These are phyloP conservation scores for Geotrichum siamense DNA, from an alignment of 1,139 yeast genomes.

Conservation along the genomic window DNA sequence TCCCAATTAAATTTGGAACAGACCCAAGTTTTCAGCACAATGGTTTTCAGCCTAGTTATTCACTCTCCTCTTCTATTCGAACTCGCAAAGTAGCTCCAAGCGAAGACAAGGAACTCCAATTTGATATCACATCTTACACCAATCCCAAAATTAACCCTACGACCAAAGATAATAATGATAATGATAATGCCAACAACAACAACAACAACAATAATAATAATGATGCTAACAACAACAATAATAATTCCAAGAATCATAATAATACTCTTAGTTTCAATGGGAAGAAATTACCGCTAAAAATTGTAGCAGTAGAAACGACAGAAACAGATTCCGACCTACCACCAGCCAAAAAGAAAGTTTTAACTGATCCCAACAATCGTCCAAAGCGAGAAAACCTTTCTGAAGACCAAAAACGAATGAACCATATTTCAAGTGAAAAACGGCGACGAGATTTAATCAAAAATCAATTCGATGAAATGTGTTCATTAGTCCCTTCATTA, in stretches of 20 bases:
- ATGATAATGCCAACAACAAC: neutral
- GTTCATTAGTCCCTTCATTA: conserved; percentile 34
- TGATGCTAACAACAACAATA: neutral
- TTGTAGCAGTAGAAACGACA: neutral
- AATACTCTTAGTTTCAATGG: neutral
- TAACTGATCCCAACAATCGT: neutral
- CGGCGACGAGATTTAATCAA: conserved; percentile 67
- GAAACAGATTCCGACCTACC: neutral
- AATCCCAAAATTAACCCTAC: neutral
- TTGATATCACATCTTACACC: neutral
- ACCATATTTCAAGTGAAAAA: conserved; percentile 72
- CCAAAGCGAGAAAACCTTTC: conserved; percentile 43
- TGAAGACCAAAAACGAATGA: conserved; percentile 59
- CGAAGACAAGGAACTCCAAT: neutral
- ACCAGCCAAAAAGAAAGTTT: neutral
- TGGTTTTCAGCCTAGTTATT: conserved; percentile 14
- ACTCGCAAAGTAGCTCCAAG: conserved; percentile 8
- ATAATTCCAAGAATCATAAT: neutral
- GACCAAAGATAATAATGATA: neutral
- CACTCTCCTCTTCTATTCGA: conserved; percentile 6
- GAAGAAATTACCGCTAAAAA: neutral
- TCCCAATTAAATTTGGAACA: conserved; percentile 14
- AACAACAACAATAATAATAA: neutral
- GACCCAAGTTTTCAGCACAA: conserved; percentile 16
- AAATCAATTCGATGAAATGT: conserved; percentile 35